Conservation (phyloP, 2,329 filamentous ascomycete species). For the Aspergillus vadensis region DNA sequence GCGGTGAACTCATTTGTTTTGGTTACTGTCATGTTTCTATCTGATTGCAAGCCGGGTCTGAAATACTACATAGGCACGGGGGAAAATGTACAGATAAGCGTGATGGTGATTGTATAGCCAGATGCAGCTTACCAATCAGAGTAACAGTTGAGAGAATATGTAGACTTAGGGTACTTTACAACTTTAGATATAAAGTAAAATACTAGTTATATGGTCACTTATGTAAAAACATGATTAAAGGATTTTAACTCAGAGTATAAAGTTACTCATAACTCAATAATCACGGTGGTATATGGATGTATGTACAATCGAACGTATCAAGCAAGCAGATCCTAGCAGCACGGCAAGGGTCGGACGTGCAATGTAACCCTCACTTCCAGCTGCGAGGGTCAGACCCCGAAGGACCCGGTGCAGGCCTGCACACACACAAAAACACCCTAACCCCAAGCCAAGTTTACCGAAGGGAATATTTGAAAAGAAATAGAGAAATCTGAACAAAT, state of each 20-base stretch:
- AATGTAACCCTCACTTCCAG: constrained; percentile 12
- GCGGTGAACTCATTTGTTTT: too few relatives aligned
- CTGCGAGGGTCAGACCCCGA: constrained; percentile 7
- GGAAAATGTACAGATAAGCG: too few relatives aligned
- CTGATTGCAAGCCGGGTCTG: too few relatives aligned
- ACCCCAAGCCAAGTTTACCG: constrained; percentile 12
- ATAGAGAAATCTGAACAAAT: constrained; percentile 12
- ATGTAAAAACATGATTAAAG: too few relatives aligned
- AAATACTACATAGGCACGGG: too few relatives aligned
- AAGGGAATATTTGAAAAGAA: constrained; percentile 12
- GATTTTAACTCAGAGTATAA: background rate
- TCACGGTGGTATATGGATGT: constrained; percentile 2
- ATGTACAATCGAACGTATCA: constrained; percentile 1
- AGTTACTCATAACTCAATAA: background rate
- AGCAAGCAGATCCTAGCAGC: background rate
- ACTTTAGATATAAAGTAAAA: too few relatives aligned
- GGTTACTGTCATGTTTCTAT: too few relatives aligned
- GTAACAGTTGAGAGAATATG: too few relatives aligned
- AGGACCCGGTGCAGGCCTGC: background rate
- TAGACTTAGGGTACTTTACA: too few relatives aligned
- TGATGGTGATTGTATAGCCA: too few relatives aligned
- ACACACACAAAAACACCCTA: constrained; percentile 13
- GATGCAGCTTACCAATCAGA: too few relatives aligned
- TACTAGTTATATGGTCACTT: too few relatives aligned
- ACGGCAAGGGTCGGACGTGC: background rate